These are phyloP conservation scores for Sisymbrium altissimum DNA, from an alignment of 345 rosid genomes.

Conservation along the genomic window DNA sequence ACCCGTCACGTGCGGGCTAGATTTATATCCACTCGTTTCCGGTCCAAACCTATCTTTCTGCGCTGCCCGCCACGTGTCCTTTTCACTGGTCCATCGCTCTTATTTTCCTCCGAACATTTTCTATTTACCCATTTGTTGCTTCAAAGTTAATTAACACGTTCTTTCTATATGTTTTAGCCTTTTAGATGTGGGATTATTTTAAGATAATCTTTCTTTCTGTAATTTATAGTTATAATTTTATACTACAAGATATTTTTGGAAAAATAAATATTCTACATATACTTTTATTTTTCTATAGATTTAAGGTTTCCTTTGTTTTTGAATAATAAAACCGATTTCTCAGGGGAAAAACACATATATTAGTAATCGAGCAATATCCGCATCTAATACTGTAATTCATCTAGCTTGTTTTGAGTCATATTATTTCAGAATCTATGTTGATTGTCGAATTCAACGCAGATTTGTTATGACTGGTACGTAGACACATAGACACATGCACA, in stretches of 20 bases:
- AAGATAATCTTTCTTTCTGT: background rate
- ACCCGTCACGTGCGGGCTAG: conserved; percentile 32
- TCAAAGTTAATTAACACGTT: background rate
- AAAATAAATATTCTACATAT: background rate
- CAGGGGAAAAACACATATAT: background rate
- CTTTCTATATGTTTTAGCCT: background rate
- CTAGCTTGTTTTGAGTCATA: background rate
- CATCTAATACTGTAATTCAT: background rate
- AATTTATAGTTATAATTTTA: background rate
- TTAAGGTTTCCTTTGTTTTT: background rate
- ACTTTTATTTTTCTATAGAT: background rate
- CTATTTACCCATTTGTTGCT: background rate
- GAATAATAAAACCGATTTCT: background rate
- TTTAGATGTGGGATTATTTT: background rate
- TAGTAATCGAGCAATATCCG: background rate
- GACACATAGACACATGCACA: conserved; percentile 3
- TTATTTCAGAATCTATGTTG: background rate
- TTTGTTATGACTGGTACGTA: background rate
- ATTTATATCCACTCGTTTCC: conserved; percentile 26
- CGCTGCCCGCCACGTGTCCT: conserved; percentile 1
- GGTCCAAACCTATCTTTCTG: conserved; percentile 8
- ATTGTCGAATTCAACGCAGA: background rate
- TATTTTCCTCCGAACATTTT: background rate
- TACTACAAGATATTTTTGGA: background rate
- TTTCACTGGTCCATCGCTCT: background rate